Evolutionary conservation across 148 eudicot genomes (phyloP), one percentile per base, ranked within the genome.

Genomic region (Fagopyrum homotropicum): DNA sequence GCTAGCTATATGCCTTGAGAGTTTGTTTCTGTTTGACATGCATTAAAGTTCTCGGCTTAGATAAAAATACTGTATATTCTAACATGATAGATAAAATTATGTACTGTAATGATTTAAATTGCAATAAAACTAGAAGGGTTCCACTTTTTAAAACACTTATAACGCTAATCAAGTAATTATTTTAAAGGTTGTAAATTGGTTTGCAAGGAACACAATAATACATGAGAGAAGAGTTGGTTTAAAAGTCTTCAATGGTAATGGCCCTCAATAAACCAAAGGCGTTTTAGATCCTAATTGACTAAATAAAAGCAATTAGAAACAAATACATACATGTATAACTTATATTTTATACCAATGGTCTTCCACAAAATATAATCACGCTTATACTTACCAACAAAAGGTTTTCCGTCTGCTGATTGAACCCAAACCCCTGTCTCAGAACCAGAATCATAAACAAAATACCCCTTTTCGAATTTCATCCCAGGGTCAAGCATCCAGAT

Each of bases 401-500:
- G 94, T 73, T 69, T 88, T 77, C 93, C 93, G 76, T 90, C 90
- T n/a, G 89, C 88, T 77, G 87, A 87, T 85, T 85, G 90, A 76
- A 92, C 35, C 99, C 99, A 96, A 54, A 90, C 66, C 35, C 88
- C 92, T 44, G 73, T 82, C 79, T 92, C 85, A 73, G 97, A 83
- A 74, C 98, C 99, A 81, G 89, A 85, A 55, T 92, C 98, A 79
- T 90, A 90, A 77, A 90, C 94, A 83, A 87, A 92, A 81, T 96
- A 96, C 72, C 98, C 97, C 48, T 84, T 77, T 77, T 96, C 98
- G n/a, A 73, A 80, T 82, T 96, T 96, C 77, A 92, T 88, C 77
- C 98, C 99, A 9, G 99, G 99, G 80, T 96, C 99, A 81, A 92
- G 99, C 98, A 96, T 96, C 99, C 99, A 96, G 75, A 90, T 90